phyloP scores from a whole-genome alignment of 1,139 yeast species.

The Blastobotrys indianensis region DNA sequence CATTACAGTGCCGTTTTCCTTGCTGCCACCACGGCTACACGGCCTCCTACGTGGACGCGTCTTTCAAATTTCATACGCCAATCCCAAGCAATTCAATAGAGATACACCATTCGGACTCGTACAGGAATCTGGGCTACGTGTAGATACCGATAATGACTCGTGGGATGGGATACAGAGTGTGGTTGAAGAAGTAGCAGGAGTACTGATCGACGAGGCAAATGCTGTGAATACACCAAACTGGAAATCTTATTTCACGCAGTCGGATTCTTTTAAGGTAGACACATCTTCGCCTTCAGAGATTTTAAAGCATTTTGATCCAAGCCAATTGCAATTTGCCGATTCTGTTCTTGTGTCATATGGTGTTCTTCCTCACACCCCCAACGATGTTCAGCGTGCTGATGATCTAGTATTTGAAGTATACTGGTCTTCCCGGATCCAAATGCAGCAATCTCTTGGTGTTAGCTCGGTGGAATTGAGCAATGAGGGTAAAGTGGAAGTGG shows the following conservation, averaged over 20 bases:
- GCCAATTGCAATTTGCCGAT: conserved; percentile 18
- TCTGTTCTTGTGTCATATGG: conserved; percentile 26
- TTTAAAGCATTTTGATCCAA: conserved; percentile 1
- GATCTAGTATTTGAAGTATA: conserved; percentile 27
- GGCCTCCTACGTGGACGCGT: conserved; percentile 6
- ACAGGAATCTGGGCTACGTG: conserved; percentile 27
- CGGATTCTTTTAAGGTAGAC: background rate
- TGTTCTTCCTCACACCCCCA: conserved; percentile 21
- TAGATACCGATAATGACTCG: conserved; percentile 20
- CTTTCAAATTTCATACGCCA: conserved; percentile 26
- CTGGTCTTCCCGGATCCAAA: conserved; percentile 13
- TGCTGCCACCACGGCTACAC: conserved; percentile 10
- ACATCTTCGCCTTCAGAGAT: background rate
- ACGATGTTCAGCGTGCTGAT: conserved; percentile 17
- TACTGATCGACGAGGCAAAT: conserved; percentile 8
- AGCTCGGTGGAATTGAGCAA: background rate
- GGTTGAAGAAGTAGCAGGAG: conserved; percentile 8
- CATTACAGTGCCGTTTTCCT: conserved; percentile 21
- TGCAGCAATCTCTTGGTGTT: background rate
- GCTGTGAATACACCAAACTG: conserved; percentile 24
- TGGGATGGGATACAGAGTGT: conserved; percentile 9
- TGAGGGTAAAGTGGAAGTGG: conserved; percentile 24
- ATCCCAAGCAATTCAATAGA: conserved; percentile 14
- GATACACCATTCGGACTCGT: conserved; percentile 28
- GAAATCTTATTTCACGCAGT: conserved; percentile 19